Evolutionary conservation across 306 rosid genomes (phyloP), one percentile per base, ranked within the genome.

Genomic region (Vigna nakashimae): DNA sequence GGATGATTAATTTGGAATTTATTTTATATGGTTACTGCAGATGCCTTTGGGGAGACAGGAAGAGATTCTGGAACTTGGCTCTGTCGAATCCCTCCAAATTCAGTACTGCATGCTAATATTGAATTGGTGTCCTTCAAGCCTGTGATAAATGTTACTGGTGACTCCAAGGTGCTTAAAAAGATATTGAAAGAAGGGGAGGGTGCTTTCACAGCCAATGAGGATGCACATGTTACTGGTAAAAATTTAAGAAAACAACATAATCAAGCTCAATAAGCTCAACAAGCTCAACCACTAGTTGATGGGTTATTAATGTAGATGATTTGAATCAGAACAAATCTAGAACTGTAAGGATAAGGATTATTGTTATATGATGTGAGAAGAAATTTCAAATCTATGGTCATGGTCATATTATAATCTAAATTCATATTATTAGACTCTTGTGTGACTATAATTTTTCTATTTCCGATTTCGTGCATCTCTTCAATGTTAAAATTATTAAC

Each of bases 61-160:
- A 78, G 83, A 80, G 89, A 79, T 72, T 78, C 86, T 65, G 53
- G 71, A 26, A 73, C 77, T 65, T 81, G 89, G 69, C 9, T 87
- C 66, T 78, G 40, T 76, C 83, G 83, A 51, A 76, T 89, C 45
- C 90, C 84, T 2, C 77, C 85, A 45, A 49, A 77, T 76, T 88
- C 97, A 55, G 73, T 85, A 71, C 82, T 91, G 70, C 78, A 65
- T 80, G 65, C 89, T 83, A 80, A 84, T 83, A 65, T 86, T 36
- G 90, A 91, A 82, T 84, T 91, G 84, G 83, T 84, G 30, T 89
- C 92, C 66, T 88, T 86, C 85, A 89, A 91, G 79, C 86, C 87
- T 52, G 94, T 89, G 73, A 82, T 89, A 73, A 84, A 91, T 84
- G 83, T 89, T 80, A 89, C 83, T 30, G 92, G 94, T 24, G 91